A percentile compares a stretch with the other conserved stretches of the same genome.
Conservation (phyloP, 345 rosid genomes). For the Gossypium stocksii region DNA sequence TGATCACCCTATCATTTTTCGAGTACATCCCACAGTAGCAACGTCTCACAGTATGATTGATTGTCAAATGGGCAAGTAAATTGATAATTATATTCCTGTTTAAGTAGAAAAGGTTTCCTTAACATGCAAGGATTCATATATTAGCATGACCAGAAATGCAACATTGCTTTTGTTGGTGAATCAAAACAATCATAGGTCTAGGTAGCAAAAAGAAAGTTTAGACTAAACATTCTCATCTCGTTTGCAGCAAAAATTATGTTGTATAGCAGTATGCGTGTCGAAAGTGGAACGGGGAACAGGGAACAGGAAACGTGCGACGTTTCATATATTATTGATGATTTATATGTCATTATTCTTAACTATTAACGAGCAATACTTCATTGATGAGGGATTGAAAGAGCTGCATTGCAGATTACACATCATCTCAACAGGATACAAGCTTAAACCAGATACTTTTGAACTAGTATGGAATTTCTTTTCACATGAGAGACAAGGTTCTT, state of each 20-base stretch:
- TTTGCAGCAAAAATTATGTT: neutral
- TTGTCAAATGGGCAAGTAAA: neutral
- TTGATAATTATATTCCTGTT: constrained; percentile 6
- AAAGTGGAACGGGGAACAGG: neutral
- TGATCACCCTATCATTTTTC: neutral
- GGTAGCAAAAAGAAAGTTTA: neutral
- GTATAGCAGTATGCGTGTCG: neutral
- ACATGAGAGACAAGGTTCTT: constrained; percentile 2
- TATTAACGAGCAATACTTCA: neutral
- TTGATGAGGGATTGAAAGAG: constrained; percentile 6
- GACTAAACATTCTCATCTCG: neutral
- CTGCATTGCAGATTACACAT: neutral
- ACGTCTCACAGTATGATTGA: neutral
- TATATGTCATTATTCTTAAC: neutral
- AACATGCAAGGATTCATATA: neutral
- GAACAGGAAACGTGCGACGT: neutral
- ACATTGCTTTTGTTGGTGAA: neutral
- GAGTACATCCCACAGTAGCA: neutral
- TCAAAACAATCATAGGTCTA: neutral
- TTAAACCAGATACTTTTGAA: constrained; percentile 1
- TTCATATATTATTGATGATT: neutral
- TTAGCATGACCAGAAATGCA: neutral
- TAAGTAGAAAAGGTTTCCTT: neutral
- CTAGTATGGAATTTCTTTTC: neutral
- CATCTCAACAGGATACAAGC: constrained; percentile 24